These are phyloP conservation scores for Zoysia pacifica DNA, from an alignment of 176 grass and related monocot species.

Conservation along the genomic window DNA sequence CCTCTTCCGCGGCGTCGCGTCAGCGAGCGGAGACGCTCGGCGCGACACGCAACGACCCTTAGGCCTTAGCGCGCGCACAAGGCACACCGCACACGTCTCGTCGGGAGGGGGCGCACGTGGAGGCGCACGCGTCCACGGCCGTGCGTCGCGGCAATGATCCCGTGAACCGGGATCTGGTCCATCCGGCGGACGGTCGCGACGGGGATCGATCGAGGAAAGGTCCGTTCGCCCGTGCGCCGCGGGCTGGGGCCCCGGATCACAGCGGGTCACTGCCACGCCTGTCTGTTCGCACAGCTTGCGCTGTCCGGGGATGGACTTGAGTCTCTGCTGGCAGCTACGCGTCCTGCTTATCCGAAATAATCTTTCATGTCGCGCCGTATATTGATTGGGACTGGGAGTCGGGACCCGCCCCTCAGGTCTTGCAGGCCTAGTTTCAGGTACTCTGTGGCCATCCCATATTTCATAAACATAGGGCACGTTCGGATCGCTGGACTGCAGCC, in stretches of 20 bases:
- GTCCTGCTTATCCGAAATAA: conserved; percentile 46
- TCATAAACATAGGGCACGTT: too few species aligned
- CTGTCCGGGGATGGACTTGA: background rate
- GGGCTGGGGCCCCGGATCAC: background rate
- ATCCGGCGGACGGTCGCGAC: background rate
- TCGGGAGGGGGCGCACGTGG: too few species aligned
- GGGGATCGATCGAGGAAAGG: background rate
- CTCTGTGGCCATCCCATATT: too few species aligned
- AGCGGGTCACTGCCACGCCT: conserved; percentile 17
- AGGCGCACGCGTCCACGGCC: background rate
- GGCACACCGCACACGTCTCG: background rate
- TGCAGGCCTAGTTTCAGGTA: too few species aligned
- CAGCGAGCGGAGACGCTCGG: background rate
- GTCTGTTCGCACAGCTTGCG: conserved; percentile 3
- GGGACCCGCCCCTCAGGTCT: background rate
- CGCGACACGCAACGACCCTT: conserved; percentile 43
- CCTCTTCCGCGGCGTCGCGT: background rate
- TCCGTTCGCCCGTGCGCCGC: conserved; percentile 24
- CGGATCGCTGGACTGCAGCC: too few species aligned
- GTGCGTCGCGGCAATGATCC: background rate
- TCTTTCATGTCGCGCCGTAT: background rate
- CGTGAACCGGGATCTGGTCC: background rate
- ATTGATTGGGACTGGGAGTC: background rate
- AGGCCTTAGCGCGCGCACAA: too few species aligned
- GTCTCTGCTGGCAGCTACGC: background rate